A percentile compares a stretch with the other conserved stretches of the same genome.
phyloP scores from a whole-genome alignment of 2,329 filamentous ascomycete species.

The Trichoderma sp. region DNA sequence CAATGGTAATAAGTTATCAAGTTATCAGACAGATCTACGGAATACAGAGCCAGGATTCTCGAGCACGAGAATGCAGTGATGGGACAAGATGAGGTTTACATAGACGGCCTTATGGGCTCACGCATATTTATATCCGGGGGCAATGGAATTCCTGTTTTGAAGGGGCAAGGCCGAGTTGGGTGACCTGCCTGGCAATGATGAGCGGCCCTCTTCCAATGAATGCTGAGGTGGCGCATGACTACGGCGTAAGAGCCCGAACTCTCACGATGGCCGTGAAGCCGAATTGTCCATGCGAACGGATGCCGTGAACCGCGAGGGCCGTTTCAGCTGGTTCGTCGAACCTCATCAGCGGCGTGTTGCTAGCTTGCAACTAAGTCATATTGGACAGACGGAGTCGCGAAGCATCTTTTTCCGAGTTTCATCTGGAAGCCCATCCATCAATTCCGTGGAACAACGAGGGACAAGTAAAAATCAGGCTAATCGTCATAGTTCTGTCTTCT shows the following conservation, averaged over 20 bases:
- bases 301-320: not conserved
- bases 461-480: not conserved
- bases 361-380: not conserved
- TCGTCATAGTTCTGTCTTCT: not conserved
- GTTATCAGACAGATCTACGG: not conserved
- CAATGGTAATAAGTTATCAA: not conserved
- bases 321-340: not conserved
- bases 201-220: not conserved
- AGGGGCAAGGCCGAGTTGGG: not conserved
- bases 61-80: not conserved
- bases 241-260: not conserved
- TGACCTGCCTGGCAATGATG: not conserved
- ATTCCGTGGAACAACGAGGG: not conserved
- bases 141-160: not conserved
- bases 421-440: not conserved
- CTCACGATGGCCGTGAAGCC: conserved; percentile 11
- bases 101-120: not conserved
- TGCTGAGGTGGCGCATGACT: not conserved
- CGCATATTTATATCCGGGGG: not conserved
- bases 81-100: not conserved
- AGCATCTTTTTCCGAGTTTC: not conserved
- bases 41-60: not conserved
- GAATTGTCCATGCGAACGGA: not conserved
- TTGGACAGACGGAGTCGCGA: not conserved
- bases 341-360: not conserved